Evolutionary conservation across 2,329 filamentous ascomycete species (phyloP).

Genomic region (Neonectria magnoliae): DNA sequence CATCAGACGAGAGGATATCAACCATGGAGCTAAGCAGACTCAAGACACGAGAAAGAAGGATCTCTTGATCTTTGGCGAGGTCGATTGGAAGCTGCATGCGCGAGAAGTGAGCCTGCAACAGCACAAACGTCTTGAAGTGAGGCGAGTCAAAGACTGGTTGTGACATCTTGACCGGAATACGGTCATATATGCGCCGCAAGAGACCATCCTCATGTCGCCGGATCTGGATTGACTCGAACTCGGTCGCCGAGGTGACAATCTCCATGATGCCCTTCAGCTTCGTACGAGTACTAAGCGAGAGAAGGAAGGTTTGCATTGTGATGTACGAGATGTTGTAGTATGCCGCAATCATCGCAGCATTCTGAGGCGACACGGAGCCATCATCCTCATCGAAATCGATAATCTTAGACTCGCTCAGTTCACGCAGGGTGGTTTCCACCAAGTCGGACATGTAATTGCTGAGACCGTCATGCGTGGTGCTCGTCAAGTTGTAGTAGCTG

Average conservation of each 20-base stretch:
- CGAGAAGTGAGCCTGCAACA: slow-evolving; percentile 96
- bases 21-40: slow-evolving; percentile 91
- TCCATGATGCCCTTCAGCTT: slow-evolving; percentile 98
- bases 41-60: slow-evolving; percentile 84
- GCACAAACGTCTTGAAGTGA: slow-evolving; percentile 97
- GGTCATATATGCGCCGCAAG: slow-evolving; percentile 91
- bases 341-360: slow-evolving; percentile 96
- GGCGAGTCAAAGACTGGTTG: slow-evolving; percentile 89
- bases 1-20: slow-evolving; percentile 94
- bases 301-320: slow-evolving; percentile 97
- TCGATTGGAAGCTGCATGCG: slow-evolving; percentile 97
- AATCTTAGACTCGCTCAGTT: slow-evolving; percentile 91
- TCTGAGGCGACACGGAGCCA: slow-evolving; percentile 86
- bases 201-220: slow-evolving; percentile 90
- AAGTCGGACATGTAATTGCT: slow-evolving; percentile 94
- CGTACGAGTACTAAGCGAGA: slow-evolving; percentile 87
- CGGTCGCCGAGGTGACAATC: slow-evolving; percentile 95
- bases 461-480: slow-evolving; percentile 90
- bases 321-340: slow-evolving; percentile 99
- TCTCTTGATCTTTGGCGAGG: slow-evolving; percentile 93
- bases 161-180: slow-evolving; percentile 94
- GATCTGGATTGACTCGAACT: slow-evolving; percentile 96
- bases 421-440: slow-evolving; percentile 91
- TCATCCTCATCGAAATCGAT: slow-evolving; percentile 96
- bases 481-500: slow-evolving; percentile 91